phyloP scores from a whole-genome alignment of 2,329 filamentous ascomycete genomes.

The Colletotrichum sp. region DNA sequence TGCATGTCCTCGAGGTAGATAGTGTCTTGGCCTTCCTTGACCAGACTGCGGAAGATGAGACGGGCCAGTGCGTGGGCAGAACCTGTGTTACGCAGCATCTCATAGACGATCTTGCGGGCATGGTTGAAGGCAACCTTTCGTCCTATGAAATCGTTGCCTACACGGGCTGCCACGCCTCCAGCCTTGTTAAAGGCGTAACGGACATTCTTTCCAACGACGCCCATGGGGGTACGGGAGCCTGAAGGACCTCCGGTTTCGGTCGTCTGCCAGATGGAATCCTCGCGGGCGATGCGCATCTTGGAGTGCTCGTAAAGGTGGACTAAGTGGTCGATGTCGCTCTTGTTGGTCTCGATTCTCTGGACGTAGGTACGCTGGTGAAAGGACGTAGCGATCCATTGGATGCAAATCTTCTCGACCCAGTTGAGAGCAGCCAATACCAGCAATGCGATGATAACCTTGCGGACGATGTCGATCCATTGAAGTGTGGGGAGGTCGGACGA shows the following conservation, averaged over 20 bases:
- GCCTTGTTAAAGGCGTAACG: conserved; percentile 79
- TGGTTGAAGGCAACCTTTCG: conserved; percentile 74
- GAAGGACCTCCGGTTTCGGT: conserved; percentile 44
- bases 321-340: conserved; percentile 76
- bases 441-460: conserved; percentile 86
- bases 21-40: conserved; percentile 75
- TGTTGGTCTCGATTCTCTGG: conserved; percentile 89
- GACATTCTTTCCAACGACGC: conserved; percentile 75
- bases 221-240: conserved; percentile 76
- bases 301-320: conserved; percentile 70
- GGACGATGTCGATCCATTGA: conserved; percentile 78
- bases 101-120: conserved; percentile 82
- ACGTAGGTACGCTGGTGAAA: conserved; percentile 93
- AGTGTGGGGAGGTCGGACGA: conserved; percentile 39
- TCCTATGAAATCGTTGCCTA: conserved; percentile 92
- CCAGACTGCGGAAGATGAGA: conserved; percentile 86
- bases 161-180: conserved; percentile 81
- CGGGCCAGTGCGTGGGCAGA: conserved; percentile 86
- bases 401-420: conserved; percentile 89
- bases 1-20: conserved; percentile 80
- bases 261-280: conserved; percentile 54
- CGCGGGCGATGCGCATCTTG: conserved; percentile 70
- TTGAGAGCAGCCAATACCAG: conserved; percentile 83
- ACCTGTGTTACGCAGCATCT: conserved; percentile 73
- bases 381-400: conserved; percentile 91